phyloP scores from a whole-genome alignment of 2,329 filamentous ascomycete genomes.

The Xylaria sp. region DNA sequence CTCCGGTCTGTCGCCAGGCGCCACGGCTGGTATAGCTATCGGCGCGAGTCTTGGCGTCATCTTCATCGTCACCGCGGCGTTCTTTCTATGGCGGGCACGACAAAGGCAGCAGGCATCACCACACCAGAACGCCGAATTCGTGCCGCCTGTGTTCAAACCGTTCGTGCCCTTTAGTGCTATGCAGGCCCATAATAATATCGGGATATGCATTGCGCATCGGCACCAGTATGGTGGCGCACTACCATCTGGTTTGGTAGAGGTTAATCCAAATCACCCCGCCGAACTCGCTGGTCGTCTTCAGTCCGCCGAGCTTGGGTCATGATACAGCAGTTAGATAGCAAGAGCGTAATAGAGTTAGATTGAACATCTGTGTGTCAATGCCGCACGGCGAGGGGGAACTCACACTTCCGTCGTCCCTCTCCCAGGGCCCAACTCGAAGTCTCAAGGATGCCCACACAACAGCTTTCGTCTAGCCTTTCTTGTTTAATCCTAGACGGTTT shows the following conservation, averaged over 20 bases:
- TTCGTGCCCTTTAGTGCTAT: not conserved
- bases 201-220: not conserved
- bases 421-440: not conserved
- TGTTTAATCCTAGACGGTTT: not conserved
- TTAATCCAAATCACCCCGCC: slow-evolving; percentile 16
- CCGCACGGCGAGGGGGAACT: not conserved
- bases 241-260: not conserved
- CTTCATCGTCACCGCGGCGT: slow-evolving; percentile 9
- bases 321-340: not conserved
- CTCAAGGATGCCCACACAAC: not conserved
- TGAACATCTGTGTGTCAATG: no score
- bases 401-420: not conserved
- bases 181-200: not conserved
- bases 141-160: slow-evolving; percentile 6
- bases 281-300: slow-evolving; percentile 5
- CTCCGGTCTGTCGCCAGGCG: slow-evolving; percentile 15
- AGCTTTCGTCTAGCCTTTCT: not conserved
- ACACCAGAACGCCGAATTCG: not conserved
- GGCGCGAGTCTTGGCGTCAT: slow-evolving; percentile 11
- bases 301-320: slow-evolving; percentile 3
- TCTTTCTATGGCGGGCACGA: slow-evolving; percentile 20
- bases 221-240: not conserved
- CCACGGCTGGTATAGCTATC: slow-evolving; percentile 22
- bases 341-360: not conserved
- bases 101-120: not conserved